phyloP scores from a whole-genome alignment of 495 filamentous ascomycete genomes.

The Aspergillus funiculosus region DNA sequence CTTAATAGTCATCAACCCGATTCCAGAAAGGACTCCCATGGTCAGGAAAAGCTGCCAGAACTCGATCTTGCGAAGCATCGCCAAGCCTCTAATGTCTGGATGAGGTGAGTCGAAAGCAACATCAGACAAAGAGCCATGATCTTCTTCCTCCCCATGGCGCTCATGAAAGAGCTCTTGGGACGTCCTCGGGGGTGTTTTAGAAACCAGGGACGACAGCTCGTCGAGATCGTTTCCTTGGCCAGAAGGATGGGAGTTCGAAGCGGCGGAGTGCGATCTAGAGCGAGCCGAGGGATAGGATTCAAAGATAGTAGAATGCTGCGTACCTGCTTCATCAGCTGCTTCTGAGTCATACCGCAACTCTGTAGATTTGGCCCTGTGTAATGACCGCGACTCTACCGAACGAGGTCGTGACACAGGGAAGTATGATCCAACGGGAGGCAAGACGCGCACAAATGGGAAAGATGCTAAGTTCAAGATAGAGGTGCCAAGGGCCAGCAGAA shows the following conservation, averaged over 20 bases:
- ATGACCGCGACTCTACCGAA: slow-evolving; percentile 47
- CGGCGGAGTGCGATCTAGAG: slow-evolving; percentile 33
- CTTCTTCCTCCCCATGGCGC: slow-evolving; percentile 15
- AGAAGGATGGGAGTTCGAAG: slow-evolving; percentile 31
- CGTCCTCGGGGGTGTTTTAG: slow-evolving; percentile 47
- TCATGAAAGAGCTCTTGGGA: slow-evolving; percentile 20
- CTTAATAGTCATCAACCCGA: slow-evolving; percentile 99
- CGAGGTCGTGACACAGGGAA: slow-evolving; percentile 53
- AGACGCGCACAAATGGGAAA: slow-evolving; percentile 74
- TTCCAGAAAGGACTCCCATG: slow-evolving; percentile 82
- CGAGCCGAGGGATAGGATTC: slow-evolving; percentile 27
- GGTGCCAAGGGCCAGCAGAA: slow-evolving; percentile 76
- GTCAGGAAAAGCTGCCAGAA: slow-evolving; percentile 88
- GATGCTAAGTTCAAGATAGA: slow-evolving; percentile 64
- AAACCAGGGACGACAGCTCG: slow-evolving; percentile 82
- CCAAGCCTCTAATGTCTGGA: slow-evolving; percentile 84
- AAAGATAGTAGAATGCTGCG: slow-evolving; percentile 43
- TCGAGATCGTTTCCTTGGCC: slow-evolving; percentile 42
- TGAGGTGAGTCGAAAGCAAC: slow-evolving; percentile 52
- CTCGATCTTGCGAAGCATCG: slow-evolving; percentile 65
- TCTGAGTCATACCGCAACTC: slow-evolving; percentile 40
- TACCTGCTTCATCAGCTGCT: slow-evolving; percentile 61
- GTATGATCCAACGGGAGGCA: slow-evolving; percentile 60
- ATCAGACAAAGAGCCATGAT: slow-evolving; percentile 37
- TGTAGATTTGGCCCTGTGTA: slow-evolving; percentile 59